Base-by-base conservation (phyloP, 1,284 basidiomycete genomes). In the Serendipita sp. region DNA sequence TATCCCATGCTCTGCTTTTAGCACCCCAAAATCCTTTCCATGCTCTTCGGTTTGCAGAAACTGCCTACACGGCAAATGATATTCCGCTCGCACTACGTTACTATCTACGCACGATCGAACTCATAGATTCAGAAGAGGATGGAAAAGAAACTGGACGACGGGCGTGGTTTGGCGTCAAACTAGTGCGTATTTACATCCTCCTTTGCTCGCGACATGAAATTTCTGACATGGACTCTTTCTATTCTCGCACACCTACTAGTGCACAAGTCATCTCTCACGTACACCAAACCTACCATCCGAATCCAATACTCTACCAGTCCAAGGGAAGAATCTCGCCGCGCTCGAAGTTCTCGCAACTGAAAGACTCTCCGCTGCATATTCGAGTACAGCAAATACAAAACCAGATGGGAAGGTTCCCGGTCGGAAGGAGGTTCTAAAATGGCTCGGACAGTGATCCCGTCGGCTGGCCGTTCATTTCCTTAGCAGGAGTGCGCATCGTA, bases 81-180 rank as follows among this genome's bases (percentile, higher is more conserved):
- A 72, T 91, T 30, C 79, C 85, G 0, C 77, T 93, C 2, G 84
- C 93, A 1, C 78, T 92, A 65, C 92, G 92, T 72, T 85, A 85
- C 75, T 93, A 86, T 74, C 79, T 95, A 10, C 76, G 87, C 47
- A 85, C 84, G 1, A 77, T 89, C 13, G 93, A 96, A 71, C 92
- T 94, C 87, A 81, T 81, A 15, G 85, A 87, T 55, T 78, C 79
- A 10, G 84, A 86, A 50, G 75, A 78, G 50, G 63, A 67, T 66
- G 41, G 63, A 71, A 49, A 73, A 70, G 70, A 70, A 12, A 70
- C 71, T 35, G 68, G 79, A 13, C 75, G 87, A 35, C 76, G 89
- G 22, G 86, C 90, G 3, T 96, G 91, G 88, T 86, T 87, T 73
- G 92, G 91, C 3, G 79, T 93, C 30, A 92, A 93, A 71, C 76